Evolutionary conservation across 805 yeast genomes (phyloP).

Genomic region (Torulaspora franciscae): DNA sequence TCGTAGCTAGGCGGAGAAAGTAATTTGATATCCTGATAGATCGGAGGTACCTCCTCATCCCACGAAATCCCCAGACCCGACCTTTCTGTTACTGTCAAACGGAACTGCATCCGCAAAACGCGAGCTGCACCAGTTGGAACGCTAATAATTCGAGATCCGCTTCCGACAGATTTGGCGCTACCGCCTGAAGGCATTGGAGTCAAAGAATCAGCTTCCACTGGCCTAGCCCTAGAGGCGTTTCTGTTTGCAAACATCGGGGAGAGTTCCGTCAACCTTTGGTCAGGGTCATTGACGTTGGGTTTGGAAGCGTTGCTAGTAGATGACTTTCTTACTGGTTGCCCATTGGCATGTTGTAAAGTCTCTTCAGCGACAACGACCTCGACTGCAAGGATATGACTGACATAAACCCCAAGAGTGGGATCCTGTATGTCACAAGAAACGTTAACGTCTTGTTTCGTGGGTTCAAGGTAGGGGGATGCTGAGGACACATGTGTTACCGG

Average conservation of each 20-base stretch:
- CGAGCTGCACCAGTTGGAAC: conserved; percentile 94
- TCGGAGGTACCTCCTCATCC: conserved; percentile 99
- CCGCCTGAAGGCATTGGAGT: conserved; percentile 16
- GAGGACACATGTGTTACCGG: conserved; percentile 45
- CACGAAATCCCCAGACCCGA: conserved; percentile 95
- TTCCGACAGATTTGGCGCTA: conserved; percentile 9
- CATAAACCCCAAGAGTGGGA: conserved; percentile 70
- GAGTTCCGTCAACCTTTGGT: conserved; percentile 42
- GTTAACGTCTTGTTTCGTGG: conserved; percentile 38
- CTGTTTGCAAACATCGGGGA: conserved; percentile 42
- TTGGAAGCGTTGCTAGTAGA: conserved; percentile 3
- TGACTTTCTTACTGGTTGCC: conserved; percentile 28
- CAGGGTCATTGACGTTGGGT: conserved; percentile 22
- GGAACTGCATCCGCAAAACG: conserved; percentile 91
- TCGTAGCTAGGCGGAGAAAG: conserved; percentile 83
- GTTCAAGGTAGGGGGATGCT: conserved; percentile 28
- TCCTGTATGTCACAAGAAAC: conserved; percentile 79
- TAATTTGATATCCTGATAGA: conserved; percentile 77
- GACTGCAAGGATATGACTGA: conserved; percentile 69
- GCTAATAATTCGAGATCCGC: conserved; percentile 41
- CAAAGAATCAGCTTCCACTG: conserved; percentile 24
- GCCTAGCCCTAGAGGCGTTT: conserved; percentile 19
- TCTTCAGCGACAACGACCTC: conserved; percentile 97
- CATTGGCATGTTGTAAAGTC: conserved; percentile 42
- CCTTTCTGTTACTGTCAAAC: conserved; percentile 75